phyloP scores from a whole-genome alignment of 2,329 filamentous ascomycete species.

The Aspergillus awamori region DNA sequence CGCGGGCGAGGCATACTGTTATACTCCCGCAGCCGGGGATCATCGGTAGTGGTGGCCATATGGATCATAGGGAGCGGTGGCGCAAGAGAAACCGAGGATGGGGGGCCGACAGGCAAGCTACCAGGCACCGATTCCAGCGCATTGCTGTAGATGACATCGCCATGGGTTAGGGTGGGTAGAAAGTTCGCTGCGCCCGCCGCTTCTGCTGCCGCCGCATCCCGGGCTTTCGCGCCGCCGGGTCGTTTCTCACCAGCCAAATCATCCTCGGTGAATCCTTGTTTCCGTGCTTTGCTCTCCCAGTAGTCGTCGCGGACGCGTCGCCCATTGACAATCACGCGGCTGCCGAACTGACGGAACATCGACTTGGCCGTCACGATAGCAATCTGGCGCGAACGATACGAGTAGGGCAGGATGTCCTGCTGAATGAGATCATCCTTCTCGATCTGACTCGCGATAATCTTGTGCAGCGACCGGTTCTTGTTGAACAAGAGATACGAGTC shows the following conservation, averaged over 20 bases:
- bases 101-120: slow-evolving; percentile 71
- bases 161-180: slow-evolving; percentile 68
- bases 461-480: slow-evolving; percentile 94
- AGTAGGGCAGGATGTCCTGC: slow-evolving; percentile 95
- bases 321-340: slow-evolving; percentile 86
- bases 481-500: slow-evolving; percentile 99
- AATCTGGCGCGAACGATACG: slow-evolving; percentile 96
- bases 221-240: slow-evolving; percentile 84
- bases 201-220: slow-evolving; percentile 77
- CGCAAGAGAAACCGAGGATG: slow-evolving; percentile 63
- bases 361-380: slow-evolving; percentile 96
- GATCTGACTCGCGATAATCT: slow-evolving; percentile 93
- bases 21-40: slow-evolving; percentile 78
- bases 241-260: slow-evolving; percentile 95
- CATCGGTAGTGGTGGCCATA: slow-evolving; percentile 74
- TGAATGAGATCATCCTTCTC: slow-evolving; percentile 96
- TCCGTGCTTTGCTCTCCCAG: slow-evolving; percentile 95
- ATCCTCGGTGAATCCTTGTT: slow-evolving; percentile 97
- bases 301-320: slow-evolving; percentile 94
- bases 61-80: slow-evolving; percentile 80
- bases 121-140: slow-evolving; percentile 69
- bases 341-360: slow-evolving; percentile 99
- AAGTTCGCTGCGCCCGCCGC: slow-evolving; percentile 61
- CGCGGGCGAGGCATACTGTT: slow-evolving; percentile 80
- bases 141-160: slow-evolving; percentile 87